Percentiles rank a stretch among this genome's conserved stretches.
Conservation (phyloP, 805 yeast genomes). For the Ogataea haglerorum region DNA sequence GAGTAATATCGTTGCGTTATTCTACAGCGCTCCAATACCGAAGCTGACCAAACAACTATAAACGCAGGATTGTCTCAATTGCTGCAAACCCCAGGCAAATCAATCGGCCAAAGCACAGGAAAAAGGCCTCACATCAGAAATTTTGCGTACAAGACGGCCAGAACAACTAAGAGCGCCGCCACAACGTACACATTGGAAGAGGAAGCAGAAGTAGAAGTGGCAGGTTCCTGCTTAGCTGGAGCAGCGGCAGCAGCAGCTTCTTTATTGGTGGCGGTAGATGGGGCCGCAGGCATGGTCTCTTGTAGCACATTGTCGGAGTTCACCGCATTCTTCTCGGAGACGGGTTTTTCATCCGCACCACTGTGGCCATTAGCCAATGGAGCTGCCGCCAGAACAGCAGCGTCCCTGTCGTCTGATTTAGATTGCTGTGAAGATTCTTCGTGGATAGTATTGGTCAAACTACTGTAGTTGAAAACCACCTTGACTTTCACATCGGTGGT, state of each 20-base stretch:
- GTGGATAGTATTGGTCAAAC: conserved; percentile 30
- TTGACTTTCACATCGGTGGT: conserved; percentile 30
- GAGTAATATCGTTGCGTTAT: conserved; percentile 1
- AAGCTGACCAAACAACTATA: conserved; percentile 5
- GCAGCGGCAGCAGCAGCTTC: conserved; percentile 3
- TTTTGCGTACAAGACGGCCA: conserved; percentile 23
- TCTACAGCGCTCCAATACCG: neutral
- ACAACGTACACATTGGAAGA: conserved; percentile 16
- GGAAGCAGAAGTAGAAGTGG: neutral
- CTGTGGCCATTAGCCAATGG: conserved; percentile 13
- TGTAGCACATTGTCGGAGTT: neutral
- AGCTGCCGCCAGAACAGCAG: conserved; percentile 14
- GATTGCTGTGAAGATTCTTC: conserved; percentile 28
- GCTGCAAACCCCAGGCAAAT: conserved; percentile 1
- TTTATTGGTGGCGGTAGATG: conserved; percentile 8
- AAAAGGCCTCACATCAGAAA: conserved; percentile 9
- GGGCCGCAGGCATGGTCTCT: conserved; percentile 9
- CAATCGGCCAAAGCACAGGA: neutral
- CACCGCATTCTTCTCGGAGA: conserved; percentile 1
- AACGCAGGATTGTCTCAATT: neutral
- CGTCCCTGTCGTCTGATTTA: conserved; percentile 16
- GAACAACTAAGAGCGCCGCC: conserved; percentile 19
- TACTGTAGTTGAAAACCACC: conserved; percentile 31
- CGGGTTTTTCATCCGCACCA: conserved; percentile 1
- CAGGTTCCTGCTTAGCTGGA: conserved; percentile 4